phyloP scores from a whole-genome alignment of 768 basidiomycete genomes.

The Termitomyces sp. region DNA sequence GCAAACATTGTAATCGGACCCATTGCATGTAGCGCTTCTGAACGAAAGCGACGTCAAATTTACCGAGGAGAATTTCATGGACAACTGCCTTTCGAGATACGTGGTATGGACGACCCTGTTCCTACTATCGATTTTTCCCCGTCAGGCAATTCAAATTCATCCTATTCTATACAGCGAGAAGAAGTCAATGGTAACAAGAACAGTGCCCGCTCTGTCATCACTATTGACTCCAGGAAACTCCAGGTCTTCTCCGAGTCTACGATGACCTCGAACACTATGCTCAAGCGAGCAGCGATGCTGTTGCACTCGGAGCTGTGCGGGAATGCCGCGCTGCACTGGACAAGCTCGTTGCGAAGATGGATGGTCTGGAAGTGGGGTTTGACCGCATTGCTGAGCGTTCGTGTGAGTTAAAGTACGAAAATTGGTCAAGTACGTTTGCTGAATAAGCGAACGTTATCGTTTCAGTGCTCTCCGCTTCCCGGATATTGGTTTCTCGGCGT shows the following conservation, averaged over 20 bases:
- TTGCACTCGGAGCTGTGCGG: slow-evolving; percentile 48
- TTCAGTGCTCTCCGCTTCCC: slow-evolving; percentile 71
- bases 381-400: slow-evolving; percentile 85
- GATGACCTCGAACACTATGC: slow-evolving; percentile 62
- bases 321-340: slow-evolving; percentile 61
- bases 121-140: slow-evolving; percentile 79
- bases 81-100: slow-evolving; percentile 81
- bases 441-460: neutral
- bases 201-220: slow-evolving; percentile 13
- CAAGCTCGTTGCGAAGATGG: slow-evolving; percentile 72
- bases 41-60: slow-evolving; percentile 78
- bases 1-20: slow-evolving; percentile 1
- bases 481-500: slow-evolving; percentile 61
- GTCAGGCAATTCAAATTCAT: slow-evolving; percentile 51
- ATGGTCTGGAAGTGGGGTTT: slow-evolving; percentile 72
- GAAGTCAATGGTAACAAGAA: slow-evolving; percentile 64
- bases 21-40: slow-evolving; percentile 52
- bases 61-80: slow-evolving; percentile 82
- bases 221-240: slow-evolving; percentile 11
- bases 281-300: slow-evolving; percentile 35
- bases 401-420: slow-evolving; percentile 39
- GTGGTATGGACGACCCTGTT: slow-evolving; percentile 76
- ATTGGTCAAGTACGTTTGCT: neutral
- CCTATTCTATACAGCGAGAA: slow-evolving; percentile 61
- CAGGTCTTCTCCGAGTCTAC: slow-evolving; percentile 58